These are phyloP conservation scores for Penicillium sp. DNA, from an alignment of 2,329 filamentous ascomycete genomes.

Conservation along the genomic window DNA sequence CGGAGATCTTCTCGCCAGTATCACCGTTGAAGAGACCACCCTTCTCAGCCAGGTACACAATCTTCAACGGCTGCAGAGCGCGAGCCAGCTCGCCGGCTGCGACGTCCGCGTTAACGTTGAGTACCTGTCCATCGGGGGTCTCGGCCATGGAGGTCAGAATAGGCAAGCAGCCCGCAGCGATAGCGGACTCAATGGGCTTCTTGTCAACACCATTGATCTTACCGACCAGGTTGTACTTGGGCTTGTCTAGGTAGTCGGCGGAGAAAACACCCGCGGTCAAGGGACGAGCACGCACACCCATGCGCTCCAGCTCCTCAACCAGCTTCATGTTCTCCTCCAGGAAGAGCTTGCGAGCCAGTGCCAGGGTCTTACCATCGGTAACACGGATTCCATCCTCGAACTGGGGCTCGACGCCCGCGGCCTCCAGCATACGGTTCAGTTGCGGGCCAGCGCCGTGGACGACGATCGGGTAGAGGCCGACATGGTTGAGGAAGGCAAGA, in stretches of 20 bases:
- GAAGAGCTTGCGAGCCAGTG: constrained; percentile 88
- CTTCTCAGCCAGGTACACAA: constrained; percentile 98
- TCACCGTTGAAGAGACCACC: constrained; percentile 93
- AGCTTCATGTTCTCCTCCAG: constrained; percentile 93
- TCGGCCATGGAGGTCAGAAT: constrained; percentile 97
- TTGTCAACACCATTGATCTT: constrained; percentile 94
- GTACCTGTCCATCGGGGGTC: constrained; percentile 82
- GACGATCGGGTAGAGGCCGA: constrained; percentile 91
- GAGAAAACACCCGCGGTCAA: constrained; percentile 88
- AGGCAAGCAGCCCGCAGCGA: constrained; percentile 86
- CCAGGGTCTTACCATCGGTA: constrained; percentile 92
- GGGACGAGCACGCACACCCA: constrained; percentile 85
- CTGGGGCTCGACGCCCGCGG: constrained; percentile 88
- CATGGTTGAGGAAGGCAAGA: constrained; percentile 88
- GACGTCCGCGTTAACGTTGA: constrained; percentile 98
- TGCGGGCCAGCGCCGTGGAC: constrained; percentile 95
- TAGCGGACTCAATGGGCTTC: constrained; percentile 84
- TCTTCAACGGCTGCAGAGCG: constrained; percentile 88
- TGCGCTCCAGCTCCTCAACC: constrained; percentile 82
- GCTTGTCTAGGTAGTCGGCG: constrained; percentile 93
- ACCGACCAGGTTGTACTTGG: constrained; percentile 93
- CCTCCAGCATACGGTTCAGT: constrained; percentile 86
- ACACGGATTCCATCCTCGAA: constrained; percentile 96
- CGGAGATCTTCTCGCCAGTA: constrained; percentile 91
- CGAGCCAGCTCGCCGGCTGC: constrained; percentile 90